Evolutionary conservation across 2,329 filamentous ascomycete genomes (phyloP), one percentile per base, ranked within the genome.

Genomic region (Sclerotinia minor): DNA sequence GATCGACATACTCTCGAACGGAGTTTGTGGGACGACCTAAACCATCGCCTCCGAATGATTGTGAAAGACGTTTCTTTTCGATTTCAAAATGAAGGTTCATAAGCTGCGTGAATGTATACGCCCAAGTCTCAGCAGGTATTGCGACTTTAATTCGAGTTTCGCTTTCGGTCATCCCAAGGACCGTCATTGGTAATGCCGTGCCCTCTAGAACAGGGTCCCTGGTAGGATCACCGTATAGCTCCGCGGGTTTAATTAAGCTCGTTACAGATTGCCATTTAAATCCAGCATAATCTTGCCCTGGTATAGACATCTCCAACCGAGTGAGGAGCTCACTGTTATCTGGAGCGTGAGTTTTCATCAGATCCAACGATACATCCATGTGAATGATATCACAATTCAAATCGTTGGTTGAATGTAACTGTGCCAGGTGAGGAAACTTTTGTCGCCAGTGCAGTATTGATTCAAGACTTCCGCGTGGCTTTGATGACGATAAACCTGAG

Each of bases 251-350:
- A 32, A 82, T 81, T 57, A 89, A 81, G 24, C 81, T 83, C 17
- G 87, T 89, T 59, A 85, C 78, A 68, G 86, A 87, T 77, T 85
- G 84, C 87, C 87, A 89, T 50, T 80, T 80, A 74, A 87, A 84
- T 73, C 81, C 83, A 72, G 85, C 81, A 60, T 87, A 80, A 45
- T 78, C 80, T 21, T 80, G 81, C 70, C 84, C 82, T 68, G 84
- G 83, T 67, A 89, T 82, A 67, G 81, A 82, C 67, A 89, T 81
- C 77, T 89, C 84, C 45, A 87, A 83, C 69, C 85, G 82, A 68
- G 84, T 85, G 70, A 85, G 82, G 67, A 89, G 82, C 73, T 87
- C 84, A 5, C 86, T 85, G n/a, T 85, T 83, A 15, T 81, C 78
- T 5, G 86, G 86, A 72, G 88, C 87, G 68, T 83, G 82, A 72